A percentile compares a stretch with the other conserved stretches of the same genome.
Evolutionary conservation across 2,329 filamentous ascomycete species (phyloP).

Genomic region (Cryphonectria japonica): DNA sequence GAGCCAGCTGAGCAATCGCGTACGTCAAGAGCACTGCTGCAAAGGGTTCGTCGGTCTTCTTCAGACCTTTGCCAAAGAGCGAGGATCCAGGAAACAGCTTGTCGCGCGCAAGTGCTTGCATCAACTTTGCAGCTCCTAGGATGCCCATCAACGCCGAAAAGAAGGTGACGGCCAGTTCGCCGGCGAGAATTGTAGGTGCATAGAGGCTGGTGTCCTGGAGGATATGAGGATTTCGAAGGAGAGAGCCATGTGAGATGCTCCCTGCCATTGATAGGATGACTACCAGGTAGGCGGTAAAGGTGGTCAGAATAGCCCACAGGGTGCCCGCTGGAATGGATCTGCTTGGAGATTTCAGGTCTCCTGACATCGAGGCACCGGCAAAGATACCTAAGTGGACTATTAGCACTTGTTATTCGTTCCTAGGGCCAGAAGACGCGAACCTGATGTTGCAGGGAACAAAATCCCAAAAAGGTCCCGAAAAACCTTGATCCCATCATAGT

Average conservation of each 20-base stretch:
- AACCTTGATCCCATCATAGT: conserved; percentile 65
- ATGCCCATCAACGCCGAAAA: conserved; percentile 89
- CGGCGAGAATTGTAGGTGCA: conserved; percentile 71
- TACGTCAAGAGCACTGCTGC: conserved; percentile 79
- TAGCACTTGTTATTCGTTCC: conserved; percentile 48
- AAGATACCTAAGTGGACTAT: conserved; percentile 58
- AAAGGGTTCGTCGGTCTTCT: conserved; percentile 73
- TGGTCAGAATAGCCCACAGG: conserved; percentile 74
- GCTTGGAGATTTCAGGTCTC: conserved; percentile 80
- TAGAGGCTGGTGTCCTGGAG: conserved; percentile 84
- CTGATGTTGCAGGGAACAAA: conserved; percentile 72
- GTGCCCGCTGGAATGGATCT: conserved; percentile 86
- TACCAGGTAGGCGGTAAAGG: conserved; percentile 74
- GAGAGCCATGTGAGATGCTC: conserved; percentile 73
- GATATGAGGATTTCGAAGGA: conserved; percentile 76
- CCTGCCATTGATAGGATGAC: conserved; percentile 80
- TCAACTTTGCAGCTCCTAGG: conserved; percentile 80
- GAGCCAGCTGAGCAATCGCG: conserved; percentile 73
- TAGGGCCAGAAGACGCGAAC: background rate
- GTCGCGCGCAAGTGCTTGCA: conserved; percentile 82
- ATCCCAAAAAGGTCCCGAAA: conserved; percentile 87
- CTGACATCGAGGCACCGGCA: conserved; percentile 86
- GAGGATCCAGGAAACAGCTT: conserved; percentile 76
- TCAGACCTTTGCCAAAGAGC: conserved; percentile 74
- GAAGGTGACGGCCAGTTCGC: conserved; percentile 80